Evolutionary conservation across 306 rosid species (phyloP).

Genomic region (Adenanthera pavonina): DNA sequence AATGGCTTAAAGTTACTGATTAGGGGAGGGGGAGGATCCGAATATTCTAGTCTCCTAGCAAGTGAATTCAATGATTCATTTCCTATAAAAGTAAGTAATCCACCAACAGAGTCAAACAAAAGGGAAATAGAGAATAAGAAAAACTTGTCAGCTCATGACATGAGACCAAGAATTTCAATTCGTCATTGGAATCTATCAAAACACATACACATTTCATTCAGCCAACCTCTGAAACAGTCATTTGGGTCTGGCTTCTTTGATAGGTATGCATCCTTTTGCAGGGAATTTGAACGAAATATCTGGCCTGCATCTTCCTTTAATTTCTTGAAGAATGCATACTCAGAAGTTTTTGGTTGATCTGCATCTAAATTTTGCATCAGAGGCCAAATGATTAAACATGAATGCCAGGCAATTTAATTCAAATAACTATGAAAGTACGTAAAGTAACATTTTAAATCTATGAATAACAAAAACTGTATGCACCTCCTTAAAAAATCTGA

Average conservation of each 20-base stretch:
- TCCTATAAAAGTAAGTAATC: background rate
- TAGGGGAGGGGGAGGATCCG: background rate
- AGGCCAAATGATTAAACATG: constrained; percentile 8
- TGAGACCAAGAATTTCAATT: background rate
- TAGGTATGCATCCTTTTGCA: constrained; percentile 34
- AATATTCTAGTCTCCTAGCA: background rate
- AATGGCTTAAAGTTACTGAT: background rate
- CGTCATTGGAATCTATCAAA: background rate
- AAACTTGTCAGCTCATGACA: background rate
- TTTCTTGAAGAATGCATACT: constrained; percentile 81
- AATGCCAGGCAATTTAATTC: constrained; percentile 22
- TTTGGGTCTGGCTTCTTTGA: constrained; percentile 41
- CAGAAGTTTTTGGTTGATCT: constrained; percentile 76
- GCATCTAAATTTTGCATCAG: constrained; percentile 41
- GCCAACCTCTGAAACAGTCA: constrained; percentile 54
- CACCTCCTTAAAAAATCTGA: background rate
- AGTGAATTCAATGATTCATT: constrained; percentile 20
- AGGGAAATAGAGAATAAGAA: background rate
- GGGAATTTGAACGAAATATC: constrained; percentile 37
- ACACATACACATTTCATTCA: constrained; percentile 6
- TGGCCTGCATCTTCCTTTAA: constrained; percentile 63
- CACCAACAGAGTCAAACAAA: background rate
- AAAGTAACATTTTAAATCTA: background rate
- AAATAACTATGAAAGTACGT: background rate
- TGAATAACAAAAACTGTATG: background rate